Conservation (phyloP, 2,329 filamentous ascomycete species). For the Clonostachys chloroleuca region DNA sequence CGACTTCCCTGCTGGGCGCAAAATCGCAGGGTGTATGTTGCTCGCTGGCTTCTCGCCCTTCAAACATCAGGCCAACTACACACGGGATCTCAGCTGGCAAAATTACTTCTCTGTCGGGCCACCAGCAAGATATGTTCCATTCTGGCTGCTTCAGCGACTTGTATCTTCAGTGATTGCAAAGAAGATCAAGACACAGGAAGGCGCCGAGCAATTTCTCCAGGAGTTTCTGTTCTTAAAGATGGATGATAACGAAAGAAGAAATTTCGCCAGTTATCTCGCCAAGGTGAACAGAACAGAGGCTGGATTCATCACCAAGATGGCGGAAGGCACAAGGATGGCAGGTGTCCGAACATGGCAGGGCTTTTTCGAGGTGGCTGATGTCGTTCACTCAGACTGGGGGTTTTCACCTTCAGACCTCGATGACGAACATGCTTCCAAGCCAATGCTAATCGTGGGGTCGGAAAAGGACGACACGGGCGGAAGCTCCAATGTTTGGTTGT, state of each 20-base stretch:
- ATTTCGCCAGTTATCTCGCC: conserved; percentile 2
- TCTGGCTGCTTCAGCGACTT: conserved; percentile 7
- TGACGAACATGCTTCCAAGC: conserved; percentile 8
- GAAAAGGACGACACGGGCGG: conserved; percentile 9
- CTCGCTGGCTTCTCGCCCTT: conserved; percentile 11
- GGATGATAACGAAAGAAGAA: conserved; percentile 5
- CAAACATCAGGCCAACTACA: conserved; percentile 8
- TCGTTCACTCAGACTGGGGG: conserved; percentile 14
- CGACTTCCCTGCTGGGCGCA: conserved; percentile 9
- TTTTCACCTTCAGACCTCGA: conserved; percentile 8
- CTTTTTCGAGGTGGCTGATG: conserved; percentile 13
- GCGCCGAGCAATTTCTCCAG: conserved; percentile 7
- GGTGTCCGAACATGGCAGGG: conserved; percentile 11
- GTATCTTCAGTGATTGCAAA: conserved; percentile 4
- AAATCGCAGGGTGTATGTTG: conserved; percentile 8
- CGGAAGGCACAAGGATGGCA: conserved; percentile 2
- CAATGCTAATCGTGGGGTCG: conserved; percentile 9
- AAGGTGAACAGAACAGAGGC: conserved; percentile 3
- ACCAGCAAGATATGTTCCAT: conserved; percentile 5
- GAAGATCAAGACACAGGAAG: conserved; percentile 6
- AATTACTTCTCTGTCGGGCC: conserved; percentile 10
- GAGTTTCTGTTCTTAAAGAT: conserved; percentile 7
- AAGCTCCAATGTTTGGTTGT: conserved; percentile 10
- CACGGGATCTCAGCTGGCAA: conserved; percentile 8
- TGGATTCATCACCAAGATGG: conserved; percentile 5